Percentiles rank a stretch among this genome's conserved stretches.
Evolutionary conservation across 177 flowering plant species (phyloP).

Genomic region (Vitis hybrid): DNA sequence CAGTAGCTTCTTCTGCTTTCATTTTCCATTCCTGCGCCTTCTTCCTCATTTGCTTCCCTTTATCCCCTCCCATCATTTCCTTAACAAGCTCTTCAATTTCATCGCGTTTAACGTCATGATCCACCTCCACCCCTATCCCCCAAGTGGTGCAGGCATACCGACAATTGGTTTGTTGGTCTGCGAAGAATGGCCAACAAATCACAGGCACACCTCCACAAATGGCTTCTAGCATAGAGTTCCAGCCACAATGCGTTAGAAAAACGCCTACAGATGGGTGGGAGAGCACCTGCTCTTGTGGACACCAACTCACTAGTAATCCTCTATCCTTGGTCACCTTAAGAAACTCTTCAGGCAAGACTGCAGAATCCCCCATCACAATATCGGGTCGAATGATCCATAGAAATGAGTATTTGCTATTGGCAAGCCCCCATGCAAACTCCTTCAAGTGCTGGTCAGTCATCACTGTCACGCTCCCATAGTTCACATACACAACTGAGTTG

Average conservation of each 20-base stretch:
- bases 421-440: conserved; percentile 57
- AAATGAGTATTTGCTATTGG: conserved; percentile 31
- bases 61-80: conserved; percentile 45
- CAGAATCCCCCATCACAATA: conserved; percentile 27
- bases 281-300: conserved; percentile 47
- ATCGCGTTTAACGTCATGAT: conserved; percentile 28
- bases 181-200: conserved; percentile 48
- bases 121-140: conserved; percentile 45
- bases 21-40: conserved; percentile 41
- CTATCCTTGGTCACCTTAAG: conserved; percentile 25
- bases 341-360: conserved; percentile 23
- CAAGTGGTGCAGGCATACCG: conserved; percentile 33
- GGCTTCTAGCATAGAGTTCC: conserved; percentile 49
- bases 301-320: conserved; percentile 40
- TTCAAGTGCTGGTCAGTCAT: conserved; percentile 25
- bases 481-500: conserved; percentile 35
- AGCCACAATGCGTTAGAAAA: conserved; percentile 54
- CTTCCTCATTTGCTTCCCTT: conserved; percentile 27
- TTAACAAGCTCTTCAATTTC: conserved; percentile 28
- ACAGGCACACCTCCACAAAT: conserved; percentile 33
- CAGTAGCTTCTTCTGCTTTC: conserved; percentile 30
- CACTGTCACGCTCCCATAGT: conserved; percentile 36
- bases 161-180: conserved; percentile 42
- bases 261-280: conserved; percentile 37
- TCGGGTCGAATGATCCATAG: conserved; percentile 40